phyloP scores from a whole-genome alignment of 192 early-diverging fungal species.

The Cetraspora pellucida region DNA sequence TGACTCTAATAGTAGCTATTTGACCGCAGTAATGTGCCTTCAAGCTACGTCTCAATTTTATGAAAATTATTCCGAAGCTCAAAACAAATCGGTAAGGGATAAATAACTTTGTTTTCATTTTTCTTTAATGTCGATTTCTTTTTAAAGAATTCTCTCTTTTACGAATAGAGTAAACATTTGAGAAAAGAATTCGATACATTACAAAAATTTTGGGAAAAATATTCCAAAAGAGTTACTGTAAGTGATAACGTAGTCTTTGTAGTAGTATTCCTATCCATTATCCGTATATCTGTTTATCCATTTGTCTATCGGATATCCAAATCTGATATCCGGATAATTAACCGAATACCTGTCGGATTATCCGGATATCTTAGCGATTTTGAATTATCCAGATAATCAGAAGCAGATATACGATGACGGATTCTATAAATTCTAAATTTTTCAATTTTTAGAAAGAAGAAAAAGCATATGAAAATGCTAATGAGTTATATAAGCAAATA shows the following conservation, averaged over 20 bases:
- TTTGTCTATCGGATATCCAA: no score
- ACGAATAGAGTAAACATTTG: conserved; percentile 37
- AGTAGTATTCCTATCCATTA: no score
- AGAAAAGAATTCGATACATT: conserved; percentile 49
- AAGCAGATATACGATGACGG: no score
- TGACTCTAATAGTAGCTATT: neutral
- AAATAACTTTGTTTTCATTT: neutral
- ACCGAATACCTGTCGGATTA: no score
- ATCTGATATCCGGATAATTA: no score
- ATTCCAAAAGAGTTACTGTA: conserved; percentile 44
- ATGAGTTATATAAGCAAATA: conserved; percentile 45
- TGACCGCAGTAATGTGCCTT: conserved; percentile 41
- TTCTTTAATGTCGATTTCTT: neutral
- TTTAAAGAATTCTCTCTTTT: neutral
- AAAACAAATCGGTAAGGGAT: conserved; percentile 42
- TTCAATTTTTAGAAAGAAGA: conserved; percentile 44
- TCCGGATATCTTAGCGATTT: no score
- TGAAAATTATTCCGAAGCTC: conserved; percentile 44
- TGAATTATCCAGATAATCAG: no score
- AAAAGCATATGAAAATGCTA: conserved; percentile 35
- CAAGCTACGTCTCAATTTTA: conserved; percentile 49
- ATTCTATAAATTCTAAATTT: no score
- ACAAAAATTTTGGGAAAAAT: conserved; percentile 45
- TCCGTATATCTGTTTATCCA: no score
- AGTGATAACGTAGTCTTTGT: neutral